Evolutionary conservation across 2,329 filamentous ascomycete species (phyloP).

Genomic region (Xylariaceae sp.): DNA sequence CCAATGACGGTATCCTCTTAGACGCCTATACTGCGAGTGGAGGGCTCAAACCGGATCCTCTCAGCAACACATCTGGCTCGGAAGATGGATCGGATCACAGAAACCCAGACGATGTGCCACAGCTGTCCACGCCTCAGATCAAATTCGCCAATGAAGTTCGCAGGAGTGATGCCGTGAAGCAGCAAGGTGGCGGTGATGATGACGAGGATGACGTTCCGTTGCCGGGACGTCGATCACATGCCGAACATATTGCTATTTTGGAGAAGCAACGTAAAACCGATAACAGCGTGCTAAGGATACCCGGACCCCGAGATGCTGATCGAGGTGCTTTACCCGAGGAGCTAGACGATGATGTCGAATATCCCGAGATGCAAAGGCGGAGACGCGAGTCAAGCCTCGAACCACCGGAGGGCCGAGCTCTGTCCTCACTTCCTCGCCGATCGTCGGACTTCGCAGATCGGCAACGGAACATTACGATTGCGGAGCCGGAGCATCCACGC

Average conservation of each 20-base stretch:
- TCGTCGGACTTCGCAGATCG: slow-evolving; percentile 33
- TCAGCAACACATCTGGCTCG: slow-evolving; percentile 14
- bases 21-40: slow-evolving; percentile 38
- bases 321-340: slow-evolving; percentile 68
- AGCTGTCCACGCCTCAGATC: slow-evolving; percentile 46
- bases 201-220: slow-evolving; percentile 45
- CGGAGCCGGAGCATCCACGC: slow-evolving; percentile 55
- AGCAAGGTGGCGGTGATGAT: slow-evolving; percentile 46
- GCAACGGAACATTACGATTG: slow-evolving; percentile 62
- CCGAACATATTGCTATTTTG: slow-evolving; percentile 84
- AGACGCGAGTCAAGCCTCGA: slow-evolving; percentile 30
- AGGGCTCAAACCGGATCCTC: slow-evolving; percentile 21
- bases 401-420: slow-evolving; percentile 5
- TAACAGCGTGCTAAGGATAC: slow-evolving; percentile 78
- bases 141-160: slow-evolving; percentile 54
- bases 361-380: slow-evolving; percentile 31
- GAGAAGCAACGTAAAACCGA: slow-evolving; percentile 76
- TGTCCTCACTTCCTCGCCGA: slow-evolving; percentile 9
- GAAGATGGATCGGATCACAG: slow-evolving; percentile 19
- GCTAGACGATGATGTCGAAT: slow-evolving; percentile 37
- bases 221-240: slow-evolving; percentile 54
- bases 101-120: slow-evolving; percentile 11
- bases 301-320: slow-evolving; percentile 87
- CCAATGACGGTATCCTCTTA: slow-evolving; percentile 58
- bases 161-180: slow-evolving; percentile 50